Percentiles rank a stretch among this genome's conserved stretches.
Conservation (phyloP, 345 rosid species). For the Murraya paniculata region DNA sequence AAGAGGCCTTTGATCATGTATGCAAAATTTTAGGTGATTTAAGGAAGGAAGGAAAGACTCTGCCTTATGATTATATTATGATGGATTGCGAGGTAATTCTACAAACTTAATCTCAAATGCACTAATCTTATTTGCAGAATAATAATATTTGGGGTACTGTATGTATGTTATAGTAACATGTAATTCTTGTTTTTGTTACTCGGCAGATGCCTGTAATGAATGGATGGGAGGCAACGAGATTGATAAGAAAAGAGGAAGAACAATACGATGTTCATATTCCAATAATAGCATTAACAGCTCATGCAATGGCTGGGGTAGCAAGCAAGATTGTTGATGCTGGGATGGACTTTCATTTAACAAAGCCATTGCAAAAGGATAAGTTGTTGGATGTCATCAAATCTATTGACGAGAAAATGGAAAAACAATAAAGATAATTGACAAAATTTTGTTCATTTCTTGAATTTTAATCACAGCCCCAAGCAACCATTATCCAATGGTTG, state of each 20-base stretch:
- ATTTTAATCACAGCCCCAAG: background rate
- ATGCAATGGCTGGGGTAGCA: conserved; percentile 23
- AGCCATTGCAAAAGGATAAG: conserved; percentile 21
- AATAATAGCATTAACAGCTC: conserved; percentile 34
- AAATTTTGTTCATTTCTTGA: background rate
- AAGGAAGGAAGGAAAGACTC: conserved; percentile 4
- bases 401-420: conserved; percentile 4
- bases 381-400: conserved; percentile 12
- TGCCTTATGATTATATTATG: conserved; percentile 29
- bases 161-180: background rate
- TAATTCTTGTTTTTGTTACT: background rate
- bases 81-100: conserved; percentile 38
- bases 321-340: conserved; percentile 25
- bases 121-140: background rate
- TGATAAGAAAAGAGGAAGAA: conserved; percentile 31
- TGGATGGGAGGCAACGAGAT: conserved; percentile 31
- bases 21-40: conserved; percentile 17
- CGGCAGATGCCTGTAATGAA: conserved; percentile 36
- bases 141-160: background rate
- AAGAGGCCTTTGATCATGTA: conserved; percentile 26
- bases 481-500: background rate
- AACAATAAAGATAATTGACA: background rate
- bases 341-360: conserved; percentile 34
- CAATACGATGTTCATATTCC: conserved; percentile 23
- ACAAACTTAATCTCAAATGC: background rate